Percentiles rank a stretch among this genome's conserved stretches.
Conservation (phyloP, 2,329 filamentous ascomycete species). For the Aspergillus tamarii region DNA sequence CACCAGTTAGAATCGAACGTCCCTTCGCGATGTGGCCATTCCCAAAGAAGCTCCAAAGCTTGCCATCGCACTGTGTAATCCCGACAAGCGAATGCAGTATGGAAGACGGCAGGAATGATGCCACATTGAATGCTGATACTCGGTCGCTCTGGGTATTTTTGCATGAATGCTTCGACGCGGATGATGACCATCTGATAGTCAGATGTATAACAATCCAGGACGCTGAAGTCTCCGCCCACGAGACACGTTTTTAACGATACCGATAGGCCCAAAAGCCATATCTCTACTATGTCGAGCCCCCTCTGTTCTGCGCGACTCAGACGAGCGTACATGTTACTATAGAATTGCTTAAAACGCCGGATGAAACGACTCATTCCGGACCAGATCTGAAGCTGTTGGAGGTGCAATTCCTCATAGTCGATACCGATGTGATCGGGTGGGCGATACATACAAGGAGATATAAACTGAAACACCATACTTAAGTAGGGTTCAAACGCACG, state of each 20-base stretch:
- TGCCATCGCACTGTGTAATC: background rate
- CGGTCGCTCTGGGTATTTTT: background rate
- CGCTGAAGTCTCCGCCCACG: background rate
- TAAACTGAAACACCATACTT: background rate
- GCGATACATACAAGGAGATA: background rate
- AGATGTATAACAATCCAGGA: background rate
- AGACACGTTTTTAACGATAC: background rate
- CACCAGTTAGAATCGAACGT: constrained; percentile 1
- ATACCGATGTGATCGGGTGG: accelerated
- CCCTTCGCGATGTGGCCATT: constrained; percentile 9
- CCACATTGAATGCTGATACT: background rate
- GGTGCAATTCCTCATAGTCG: background rate
- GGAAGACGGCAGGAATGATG: background rate
- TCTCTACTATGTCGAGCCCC: background rate
- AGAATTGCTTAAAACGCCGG: background rate
- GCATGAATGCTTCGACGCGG: background rate
- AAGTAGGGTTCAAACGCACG: background rate
- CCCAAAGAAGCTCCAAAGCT: background rate
- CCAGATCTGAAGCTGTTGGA: background rate
- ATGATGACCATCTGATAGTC: background rate
- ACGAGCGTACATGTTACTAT: background rate
- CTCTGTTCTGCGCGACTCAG: background rate
- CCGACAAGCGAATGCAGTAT: background rate
- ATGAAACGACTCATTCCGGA: background rate
- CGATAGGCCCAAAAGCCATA: background rate